phyloP scores from a whole-genome alignment of 208 protist genomes.

The Trypanosomatidae sp. region DNA sequence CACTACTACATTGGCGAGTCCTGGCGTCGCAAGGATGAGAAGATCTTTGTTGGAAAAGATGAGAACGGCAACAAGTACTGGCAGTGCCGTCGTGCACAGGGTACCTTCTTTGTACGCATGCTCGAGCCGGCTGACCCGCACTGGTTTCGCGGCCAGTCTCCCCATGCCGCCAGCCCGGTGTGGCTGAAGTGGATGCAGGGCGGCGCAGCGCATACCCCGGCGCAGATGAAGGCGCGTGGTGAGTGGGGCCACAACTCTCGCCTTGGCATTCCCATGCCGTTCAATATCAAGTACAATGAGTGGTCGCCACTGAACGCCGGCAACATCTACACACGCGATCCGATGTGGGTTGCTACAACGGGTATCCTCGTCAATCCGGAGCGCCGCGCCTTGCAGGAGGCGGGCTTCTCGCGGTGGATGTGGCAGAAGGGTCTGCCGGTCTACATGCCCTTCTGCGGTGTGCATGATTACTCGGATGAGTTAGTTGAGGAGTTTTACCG shows the following conservation, averaged over 20 bases:
- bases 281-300: slow-evolving; percentile 87
- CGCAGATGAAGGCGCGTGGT: slow-evolving; percentile 85
- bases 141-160: slow-evolving; percentile 82
- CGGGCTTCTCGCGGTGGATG: slow-evolving; percentile 86
- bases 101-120: slow-evolving; percentile 55
- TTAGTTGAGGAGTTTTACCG: slow-evolving; percentile 91
- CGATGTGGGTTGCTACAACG: slow-evolving; percentile 77
- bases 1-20: slow-evolving; percentile 89
- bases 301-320: slow-evolving; percentile 70
- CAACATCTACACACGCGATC: slow-evolving; percentile 71
- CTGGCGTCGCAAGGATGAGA: slow-evolving; percentile 89
- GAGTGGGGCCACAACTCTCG: slow-evolving; percentile 89
- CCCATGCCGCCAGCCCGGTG: slow-evolving; percentile 63
- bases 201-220: slow-evolving; percentile 80
- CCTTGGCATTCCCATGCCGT: slow-evolving; percentile 71
- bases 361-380: slow-evolving; percentile 81
- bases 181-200: slow-evolving; percentile 89
- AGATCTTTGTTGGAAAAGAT: slow-evolving; percentile 92
- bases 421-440: slow-evolving; percentile 81
- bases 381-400: slow-evolving; percentile 70
- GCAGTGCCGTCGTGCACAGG: slow-evolving; percentile 58
- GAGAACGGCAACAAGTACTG: slow-evolving; percentile 93
- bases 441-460: slow-evolving; percentile 89
- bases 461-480: slow-evolving; percentile 89
- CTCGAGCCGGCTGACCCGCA: slow-evolving; percentile 83